Percentiles rank a stretch among this genome's conserved stretches.
These are phyloP conservation scores for Cornus controversa DNA, from an alignment of 148 eudicot genomes.

Conservation along the genomic window DNA sequence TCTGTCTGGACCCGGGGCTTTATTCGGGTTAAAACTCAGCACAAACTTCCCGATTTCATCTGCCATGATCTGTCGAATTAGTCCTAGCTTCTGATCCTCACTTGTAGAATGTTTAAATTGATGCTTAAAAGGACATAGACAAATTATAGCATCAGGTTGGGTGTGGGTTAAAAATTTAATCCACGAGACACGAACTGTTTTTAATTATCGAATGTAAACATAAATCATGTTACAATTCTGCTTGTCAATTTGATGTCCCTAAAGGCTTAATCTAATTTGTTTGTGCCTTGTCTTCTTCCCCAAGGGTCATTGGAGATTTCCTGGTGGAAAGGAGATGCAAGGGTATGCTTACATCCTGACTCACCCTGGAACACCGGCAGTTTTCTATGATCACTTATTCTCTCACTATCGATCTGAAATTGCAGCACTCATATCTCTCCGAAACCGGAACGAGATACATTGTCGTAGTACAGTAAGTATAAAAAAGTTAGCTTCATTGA, in stretches of 20 bases:
- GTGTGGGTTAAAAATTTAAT: too few relatives aligned
- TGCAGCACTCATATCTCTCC: conserved; percentile 56
- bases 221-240: background rate
- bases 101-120: too few relatives aligned
- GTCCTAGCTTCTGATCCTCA: too few relatives aligned
- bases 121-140: too few relatives aligned
- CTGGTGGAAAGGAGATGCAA: conserved; percentile 98
- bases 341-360: conserved; percentile 97
- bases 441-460: conserved; percentile 74
- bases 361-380: conserved; percentile 98
- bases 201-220: background rate
- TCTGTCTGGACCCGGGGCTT: too few relatives aligned
- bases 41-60: too few relatives aligned
- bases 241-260: background rate
- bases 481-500: background rate
- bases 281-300: conserved; percentile 3
- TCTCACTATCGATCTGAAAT: conserved; percentile 56
- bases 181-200: background rate
- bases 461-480: conserved; percentile 89
- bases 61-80: too few relatives aligned
- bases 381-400: conserved; percentile 89
- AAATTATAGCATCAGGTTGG: too few relatives aligned
- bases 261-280: background rate
- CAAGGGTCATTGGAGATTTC: conserved; percentile 99
- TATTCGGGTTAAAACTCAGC: too few relatives aligned